A percentile compares a stretch with the other conserved stretches of the same genome.
Evolutionary conservation across 768 basidiomycete genomes (phyloP).

Genomic region (Pleurotus ostreatus): DNA sequence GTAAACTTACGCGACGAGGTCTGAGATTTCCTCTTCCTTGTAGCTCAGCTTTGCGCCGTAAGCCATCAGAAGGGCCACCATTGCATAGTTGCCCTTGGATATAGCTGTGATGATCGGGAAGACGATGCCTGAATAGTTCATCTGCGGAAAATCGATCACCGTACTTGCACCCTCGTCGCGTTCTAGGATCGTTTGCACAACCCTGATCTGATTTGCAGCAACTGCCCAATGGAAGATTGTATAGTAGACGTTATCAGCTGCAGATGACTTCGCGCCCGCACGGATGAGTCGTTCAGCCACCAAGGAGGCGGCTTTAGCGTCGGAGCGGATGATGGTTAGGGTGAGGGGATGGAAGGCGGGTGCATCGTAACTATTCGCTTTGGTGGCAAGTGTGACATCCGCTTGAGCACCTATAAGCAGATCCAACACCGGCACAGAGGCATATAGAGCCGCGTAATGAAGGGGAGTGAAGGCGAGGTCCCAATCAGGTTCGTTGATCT

Average conservation of each 20-base stretch:
- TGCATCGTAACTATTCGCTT: slow-evolving; percentile 19
- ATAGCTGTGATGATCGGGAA: slow-evolving; percentile 38
- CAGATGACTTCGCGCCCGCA: slow-evolving; percentile 37
- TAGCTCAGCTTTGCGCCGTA: slow-evolving; percentile 34
- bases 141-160: slow-evolving; percentile 34
- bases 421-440: slow-evolving; percentile 39
- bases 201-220: slow-evolving; percentile 26
- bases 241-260: slow-evolving; percentile 29
- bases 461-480: slow-evolving; percentile 53
- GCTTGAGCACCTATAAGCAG: slow-evolving; percentile 44
- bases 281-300: slow-evolving; percentile 37
- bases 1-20: too few relatives aligned
- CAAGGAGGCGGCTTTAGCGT: slow-evolving; percentile 29
- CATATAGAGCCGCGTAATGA: slow-evolving; percentile 45
- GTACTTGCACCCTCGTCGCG: slow-evolving; percentile 35
- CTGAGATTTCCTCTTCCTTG: slow-evolving; percentile 27
- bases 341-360: slow-evolving; percentile 33
- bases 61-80: slow-evolving; percentile 33
- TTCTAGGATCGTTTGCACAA: slow-evolving; percentile 36
- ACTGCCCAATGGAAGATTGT: slow-evolving; percentile 43
- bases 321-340: slow-evolving; percentile 33
- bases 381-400: slow-evolving; percentile 33
- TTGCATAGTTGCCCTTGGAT: slow-evolving; percentile 26
- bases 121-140: slow-evolving; percentile 19
- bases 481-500: slow-evolving; percentile 53